Evolutionary conservation across 2,329 filamentous ascomycete genomes (phyloP).

Genomic region (Diaporthe caulivora): DNA sequence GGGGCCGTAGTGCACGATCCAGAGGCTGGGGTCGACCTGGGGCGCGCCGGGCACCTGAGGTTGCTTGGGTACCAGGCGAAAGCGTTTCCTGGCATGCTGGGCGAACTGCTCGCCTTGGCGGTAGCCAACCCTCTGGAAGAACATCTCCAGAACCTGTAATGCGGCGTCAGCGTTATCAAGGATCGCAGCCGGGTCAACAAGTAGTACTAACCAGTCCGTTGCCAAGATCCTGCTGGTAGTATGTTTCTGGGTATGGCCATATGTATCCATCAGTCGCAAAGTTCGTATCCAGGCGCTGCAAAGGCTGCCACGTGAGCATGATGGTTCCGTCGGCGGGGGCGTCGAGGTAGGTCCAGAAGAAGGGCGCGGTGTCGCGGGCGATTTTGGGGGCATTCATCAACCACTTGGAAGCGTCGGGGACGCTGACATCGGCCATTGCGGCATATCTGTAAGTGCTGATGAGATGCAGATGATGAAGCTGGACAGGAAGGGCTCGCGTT

Average conservation of each 20-base stretch:
- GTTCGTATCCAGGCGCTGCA: slow-evolving; percentile 75
- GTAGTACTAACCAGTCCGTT: slow-evolving; percentile 65
- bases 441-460: slow-evolving; percentile 88
- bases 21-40: slow-evolving; percentile 83
- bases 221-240: slow-evolving; percentile 79
- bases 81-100: slow-evolving; percentile 84
- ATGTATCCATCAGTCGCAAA: slow-evolving; percentile 94
- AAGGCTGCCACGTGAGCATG: slow-evolving; percentile 89
- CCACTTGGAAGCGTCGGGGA: slow-evolving; percentile 85
- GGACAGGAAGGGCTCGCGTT: slow-evolving; percentile 43
- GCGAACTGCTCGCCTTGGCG: slow-evolving; percentile 80
- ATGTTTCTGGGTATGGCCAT: slow-evolving; percentile 86
- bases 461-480: slow-evolving; percentile 92
- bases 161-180: slow-evolving; percentile 11
- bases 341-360: slow-evolving; percentile 94
- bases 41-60: slow-evolving; percentile 77
- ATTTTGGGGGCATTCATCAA: slow-evolving; percentile 80
- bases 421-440: slow-evolving; percentile 75
- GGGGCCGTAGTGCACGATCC: slow-evolving; percentile 91
- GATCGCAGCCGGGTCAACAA: neutral
- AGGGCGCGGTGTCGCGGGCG: slow-evolving; percentile 84
- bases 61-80: slow-evolving; percentile 82
- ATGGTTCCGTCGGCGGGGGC: slow-evolving; percentile 85
- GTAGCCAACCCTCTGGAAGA: slow-evolving; percentile 85
- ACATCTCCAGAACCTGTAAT: slow-evolving; percentile 87